Evolutionary conservation across 1,284 basidiomycete genomes (phyloP).

Genomic region (Ganoderma meredithae): DNA sequence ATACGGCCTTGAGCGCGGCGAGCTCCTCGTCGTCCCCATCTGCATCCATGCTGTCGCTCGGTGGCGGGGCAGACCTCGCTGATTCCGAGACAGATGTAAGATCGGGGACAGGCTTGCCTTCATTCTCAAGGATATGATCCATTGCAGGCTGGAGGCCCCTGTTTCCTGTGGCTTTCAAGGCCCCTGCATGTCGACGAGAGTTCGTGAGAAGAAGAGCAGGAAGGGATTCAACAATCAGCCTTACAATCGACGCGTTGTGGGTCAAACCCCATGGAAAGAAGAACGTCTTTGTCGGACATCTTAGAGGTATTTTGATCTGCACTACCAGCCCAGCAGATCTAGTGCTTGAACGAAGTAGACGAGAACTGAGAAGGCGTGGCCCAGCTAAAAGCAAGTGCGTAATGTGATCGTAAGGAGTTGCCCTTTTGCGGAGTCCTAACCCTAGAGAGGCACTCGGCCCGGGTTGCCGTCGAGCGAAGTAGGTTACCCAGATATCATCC

Average conservation of each 20-base stretch:
- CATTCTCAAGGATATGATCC: conserved; percentile 86
- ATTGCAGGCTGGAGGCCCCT: conserved; percentile 88
- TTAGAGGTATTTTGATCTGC: background rate
- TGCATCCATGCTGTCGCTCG: conserved; percentile 51
- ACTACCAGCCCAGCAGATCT: background rate
- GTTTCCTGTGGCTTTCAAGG: conserved; percentile 79
- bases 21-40: conserved; percentile 78
- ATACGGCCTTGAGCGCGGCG: conserved; percentile 64
- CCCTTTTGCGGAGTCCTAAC: conserved; percentile 25
- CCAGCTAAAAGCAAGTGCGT: conserved; percentile 6
- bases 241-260: conserved; percentile 83
- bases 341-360: background rate
- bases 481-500: too few relatives aligned
- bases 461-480: background rate
- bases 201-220: background rate
- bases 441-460: conserved; percentile 1
- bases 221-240: conserved; percentile 39
- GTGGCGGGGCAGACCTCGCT: conserved; percentile 21
- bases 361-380: background rate
- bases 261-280: conserved; percentile 89
- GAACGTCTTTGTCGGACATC: conserved; percentile 81
- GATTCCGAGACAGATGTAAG: conserved; percentile 44
- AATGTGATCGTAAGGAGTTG: conserved; percentile 19
- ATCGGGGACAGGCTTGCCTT: conserved; percentile 77
- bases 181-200: conserved; percentile 65